Evolutionary conservation across 306 rosid genomes (phyloP), one percentile per base, ranked within the genome.

Genomic region (Citrullus colocynthis): DNA sequence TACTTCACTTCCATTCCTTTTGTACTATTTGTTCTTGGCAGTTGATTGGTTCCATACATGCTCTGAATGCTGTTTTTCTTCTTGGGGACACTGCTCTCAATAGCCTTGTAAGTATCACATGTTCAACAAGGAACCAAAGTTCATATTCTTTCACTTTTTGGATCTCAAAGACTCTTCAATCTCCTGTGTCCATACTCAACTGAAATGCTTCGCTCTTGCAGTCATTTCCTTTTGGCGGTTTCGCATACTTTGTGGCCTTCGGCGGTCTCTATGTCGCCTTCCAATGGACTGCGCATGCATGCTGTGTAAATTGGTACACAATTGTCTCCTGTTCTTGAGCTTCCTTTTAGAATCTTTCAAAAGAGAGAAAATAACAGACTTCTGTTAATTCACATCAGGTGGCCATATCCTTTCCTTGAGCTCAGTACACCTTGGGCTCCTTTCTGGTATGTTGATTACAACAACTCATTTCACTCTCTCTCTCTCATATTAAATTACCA

Each of bases 331-430:
- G 55, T 58, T 56, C 67, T 55, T 32, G 37, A 39, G 28, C 41
- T 76, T 28, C 36, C 2, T 75, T 56, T n/a, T 2, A 39, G 16
- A 65, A 2, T 77, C 54, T 9, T 18, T 54, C 30, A 54, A 74
- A 70, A 21, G 13, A 41, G 51, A 34, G 20, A 34, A 32, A 32
- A 24, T 51, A 74, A 74, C 8, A 51, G 24, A 52, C 12, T 54
- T 54, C 10, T 64, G 44, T 78, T 80, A 54, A 13, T 39, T 71
- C 24, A 30, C 76, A 56, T 80, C 82, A 88, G 91, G 91, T 88
- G 91, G 91, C 98, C 98, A 4, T 93, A 93, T 84, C 96, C 98
- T 54, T 93, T 93, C 82, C 86, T 93, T 4, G 92, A 89, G 89
- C 91, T 93, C 16, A 76, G 83, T 71, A 84, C 84, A 6, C 86